Evolutionary conservation across 75 land plant species (phyloP).

Genomic region (Pinus tabuliformis): DNA sequence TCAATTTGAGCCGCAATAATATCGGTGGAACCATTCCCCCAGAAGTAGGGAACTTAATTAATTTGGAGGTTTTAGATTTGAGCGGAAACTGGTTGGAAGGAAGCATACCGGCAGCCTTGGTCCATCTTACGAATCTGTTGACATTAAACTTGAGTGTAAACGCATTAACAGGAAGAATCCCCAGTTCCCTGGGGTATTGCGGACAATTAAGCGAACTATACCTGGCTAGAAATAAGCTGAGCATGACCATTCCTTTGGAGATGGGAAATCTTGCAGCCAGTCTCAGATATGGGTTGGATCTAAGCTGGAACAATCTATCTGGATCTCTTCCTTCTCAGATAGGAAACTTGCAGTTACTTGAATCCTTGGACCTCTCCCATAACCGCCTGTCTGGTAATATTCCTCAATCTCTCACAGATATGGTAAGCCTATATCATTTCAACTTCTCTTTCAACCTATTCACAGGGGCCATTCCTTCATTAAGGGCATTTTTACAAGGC

Average conservation of each 20-base stretch:
- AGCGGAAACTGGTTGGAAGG: conserved; percentile 59
- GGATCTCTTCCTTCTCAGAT: conserved; percentile 63
- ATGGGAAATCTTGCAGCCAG: neutral
- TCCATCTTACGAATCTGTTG: neutral
- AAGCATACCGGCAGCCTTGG: conserved; percentile 39
- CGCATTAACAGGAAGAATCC: too few relatives aligned
- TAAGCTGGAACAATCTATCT: conserved; percentile 33
- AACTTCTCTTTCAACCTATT: too few relatives aligned
- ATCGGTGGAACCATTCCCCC: conserved; percentile 53
- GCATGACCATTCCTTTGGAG: too few relatives aligned
- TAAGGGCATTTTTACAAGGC: too few relatives aligned
- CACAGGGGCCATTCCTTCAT: too few relatives aligned
- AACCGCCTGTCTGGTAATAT: conserved; percentile 42
- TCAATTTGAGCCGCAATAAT: conserved; percentile 33
- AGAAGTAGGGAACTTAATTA: conserved; percentile 39
- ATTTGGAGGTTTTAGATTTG: conserved; percentile 58
- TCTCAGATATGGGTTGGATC: conserved; percentile 61
- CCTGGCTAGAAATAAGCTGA: too few relatives aligned
- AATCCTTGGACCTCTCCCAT: conserved; percentile 53
- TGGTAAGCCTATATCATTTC: too few relatives aligned
- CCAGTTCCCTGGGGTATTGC: too few relatives aligned
- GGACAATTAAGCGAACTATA: too few relatives aligned
- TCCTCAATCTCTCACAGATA: conserved; percentile 6
- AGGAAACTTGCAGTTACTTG: conserved; percentile 47
- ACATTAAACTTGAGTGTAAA: too few relatives aligned